Percentiles rank a stretch among this genome's conserved stretches.
phyloP scores from a whole-genome alignment of 2,329 filamentous ascomycete genomes.

The Alternaria hordeiaustralica region DNA sequence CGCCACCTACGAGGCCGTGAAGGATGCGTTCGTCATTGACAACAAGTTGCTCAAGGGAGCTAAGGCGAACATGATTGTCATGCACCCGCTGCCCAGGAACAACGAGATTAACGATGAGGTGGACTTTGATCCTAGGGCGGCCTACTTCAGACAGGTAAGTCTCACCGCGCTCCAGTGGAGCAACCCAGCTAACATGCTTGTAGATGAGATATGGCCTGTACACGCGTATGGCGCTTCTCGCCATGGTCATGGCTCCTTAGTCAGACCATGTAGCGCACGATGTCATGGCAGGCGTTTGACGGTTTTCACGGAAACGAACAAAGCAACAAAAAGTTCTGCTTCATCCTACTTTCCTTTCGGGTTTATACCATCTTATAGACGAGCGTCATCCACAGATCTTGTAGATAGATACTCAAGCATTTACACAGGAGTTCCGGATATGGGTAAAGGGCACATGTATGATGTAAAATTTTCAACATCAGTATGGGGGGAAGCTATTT shows the following conservation, averaged over 20 bases:
- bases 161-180: not conserved
- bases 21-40: constrained; percentile 88
- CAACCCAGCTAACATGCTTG: constrained; percentile 50
- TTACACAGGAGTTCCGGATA: constrained; percentile 9
- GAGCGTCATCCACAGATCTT: not conserved
- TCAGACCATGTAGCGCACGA: constrained; percentile 15
- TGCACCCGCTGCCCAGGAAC: constrained; percentile 95
- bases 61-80: constrained; percentile 90
- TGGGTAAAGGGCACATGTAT: constrained; percentile 17
- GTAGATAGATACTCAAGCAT: constrained; percentile 16
- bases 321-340: constrained; percentile 8
- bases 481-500: constrained; percentile 44
- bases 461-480: constrained; percentile 25
- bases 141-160: constrained; percentile 98
- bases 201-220: constrained; percentile 98
- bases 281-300: constrained; percentile 14
- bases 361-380: constrained; percentile 14
- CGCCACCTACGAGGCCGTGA: constrained; percentile 82
- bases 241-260: constrained; percentile 78
- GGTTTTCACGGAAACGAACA: constrained; percentile 19
- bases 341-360: not conserved
- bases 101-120: constrained; percentile 94
- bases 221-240: constrained; percentile 95
- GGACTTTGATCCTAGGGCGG: constrained; percentile 94
- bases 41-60: constrained; percentile 88